Evolutionary conservation across 2,329 filamentous ascomycete species (phyloP).

Genomic region (Fusarium cicatricum): DNA sequence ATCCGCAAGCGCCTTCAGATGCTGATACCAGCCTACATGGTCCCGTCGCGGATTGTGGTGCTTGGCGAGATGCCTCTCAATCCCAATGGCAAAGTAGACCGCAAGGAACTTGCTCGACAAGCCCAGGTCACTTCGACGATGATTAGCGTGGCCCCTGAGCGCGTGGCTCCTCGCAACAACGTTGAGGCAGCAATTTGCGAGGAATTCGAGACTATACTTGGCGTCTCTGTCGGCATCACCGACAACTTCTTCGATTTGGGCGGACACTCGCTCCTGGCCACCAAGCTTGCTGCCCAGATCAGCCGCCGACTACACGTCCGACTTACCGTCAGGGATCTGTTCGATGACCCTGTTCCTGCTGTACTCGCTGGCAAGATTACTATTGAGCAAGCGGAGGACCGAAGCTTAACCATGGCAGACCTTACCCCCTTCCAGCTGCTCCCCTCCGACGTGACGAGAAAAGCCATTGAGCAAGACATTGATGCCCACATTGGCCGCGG

Average conservation of each 20-base stretch:
- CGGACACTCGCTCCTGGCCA: conserved; percentile 11
- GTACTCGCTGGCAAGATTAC: too few species aligned
- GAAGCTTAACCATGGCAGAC: too few species aligned
- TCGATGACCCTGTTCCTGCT: too few species aligned
- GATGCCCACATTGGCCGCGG: too few species aligned
- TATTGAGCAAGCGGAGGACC: too few species aligned
- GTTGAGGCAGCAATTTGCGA: not conserved
- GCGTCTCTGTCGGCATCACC: not conserved
- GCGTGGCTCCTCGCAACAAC: not conserved
- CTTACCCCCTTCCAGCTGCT: too few species aligned
- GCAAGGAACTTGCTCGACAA: not conserved
- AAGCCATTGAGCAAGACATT: too few species aligned
- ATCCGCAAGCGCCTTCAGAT: conserved; percentile 6
- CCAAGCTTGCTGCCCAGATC: conserved; percentile 5
- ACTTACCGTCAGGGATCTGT: too few species aligned
- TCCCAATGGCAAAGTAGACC: conserved; percentile 39
- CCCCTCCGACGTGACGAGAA: too few species aligned
- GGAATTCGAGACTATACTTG: not conserved
- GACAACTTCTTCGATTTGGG: conserved; percentile 16
- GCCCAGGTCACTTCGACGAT: too few species aligned
- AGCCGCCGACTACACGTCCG: not conserved
- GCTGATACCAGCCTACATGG: conserved; percentile 39
- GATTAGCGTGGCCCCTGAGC: too few species aligned
- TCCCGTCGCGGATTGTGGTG: conserved; percentile 33
- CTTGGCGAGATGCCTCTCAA: conserved; percentile 41